A percentile compares a stretch with the other conserved stretches of the same genome.
phyloP scores from a whole-genome alignment of 306 rosid species.

The Prunus mume region DNA sequence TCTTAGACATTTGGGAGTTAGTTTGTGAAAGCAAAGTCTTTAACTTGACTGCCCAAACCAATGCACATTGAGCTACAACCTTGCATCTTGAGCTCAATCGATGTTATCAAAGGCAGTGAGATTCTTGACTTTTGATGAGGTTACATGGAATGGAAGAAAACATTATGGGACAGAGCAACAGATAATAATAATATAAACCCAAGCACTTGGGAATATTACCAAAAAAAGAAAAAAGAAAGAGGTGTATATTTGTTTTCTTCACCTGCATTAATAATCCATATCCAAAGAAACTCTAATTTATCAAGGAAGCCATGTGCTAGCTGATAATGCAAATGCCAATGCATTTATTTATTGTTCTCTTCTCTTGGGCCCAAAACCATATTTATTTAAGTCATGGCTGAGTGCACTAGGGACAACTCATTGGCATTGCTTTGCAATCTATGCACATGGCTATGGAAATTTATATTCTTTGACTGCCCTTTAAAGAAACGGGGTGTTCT shows the following conservation, averaged over 20 bases:
- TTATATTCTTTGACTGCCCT: constrained; percentile 4
- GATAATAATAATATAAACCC: not conserved
- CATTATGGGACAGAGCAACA: not conserved
- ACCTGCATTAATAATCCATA: not conserved
- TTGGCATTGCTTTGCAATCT: constrained; percentile 20
- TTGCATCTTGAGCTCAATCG: not conserved
- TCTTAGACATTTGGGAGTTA: not conserved
- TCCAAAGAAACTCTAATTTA: constrained; percentile 11
- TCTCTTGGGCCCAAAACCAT: constrained; percentile 42
- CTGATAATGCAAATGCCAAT: constrained; percentile 22
- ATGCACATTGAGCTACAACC: not conserved
- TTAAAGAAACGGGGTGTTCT: constrained; percentile 1
- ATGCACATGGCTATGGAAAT: constrained; percentile 43
- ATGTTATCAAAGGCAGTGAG: not conserved
- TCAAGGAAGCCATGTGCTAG: constrained; percentile 20
- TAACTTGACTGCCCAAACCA: not conserved
- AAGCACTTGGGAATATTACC: not conserved
- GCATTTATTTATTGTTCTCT: constrained; percentile 3
- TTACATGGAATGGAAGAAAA: constrained; percentile 3
- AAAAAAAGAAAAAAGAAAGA: not conserved
- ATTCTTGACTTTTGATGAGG: not conserved
- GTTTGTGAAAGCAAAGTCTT: not conserved
- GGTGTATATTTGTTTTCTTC: constrained; percentile 25
- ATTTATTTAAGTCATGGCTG: not conserved
- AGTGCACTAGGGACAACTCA: constrained; percentile 35